phyloP scores from a whole-genome alignment of 78 protist genomes.

The Tieghemostelium lacteum region DNA sequence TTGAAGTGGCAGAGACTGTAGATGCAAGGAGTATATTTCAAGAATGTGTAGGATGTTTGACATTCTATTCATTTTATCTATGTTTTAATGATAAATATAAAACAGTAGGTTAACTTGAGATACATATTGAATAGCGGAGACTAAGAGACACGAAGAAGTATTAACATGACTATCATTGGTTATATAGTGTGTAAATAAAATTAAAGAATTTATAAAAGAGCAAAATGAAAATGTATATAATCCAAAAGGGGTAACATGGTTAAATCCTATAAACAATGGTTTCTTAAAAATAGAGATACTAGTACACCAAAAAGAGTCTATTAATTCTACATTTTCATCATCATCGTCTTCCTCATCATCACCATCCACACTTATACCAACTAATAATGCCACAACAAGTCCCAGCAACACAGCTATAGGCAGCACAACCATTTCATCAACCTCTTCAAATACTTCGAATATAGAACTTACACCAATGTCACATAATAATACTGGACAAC shows the following conservation, averaged over 20 bases:
- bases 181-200: slow-evolving; percentile 26
- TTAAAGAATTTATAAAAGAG: slow-evolving; percentile 28
- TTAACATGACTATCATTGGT: neutral
- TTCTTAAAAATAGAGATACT: slow-evolving; percentile 24
- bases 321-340: neutral
- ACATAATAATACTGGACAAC: neutral
- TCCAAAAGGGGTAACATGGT: slow-evolving; percentile 50
- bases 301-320: neutral
- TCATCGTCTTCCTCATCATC: slow-evolving; percentile 15
- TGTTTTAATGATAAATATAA: slow-evolving; percentile 59
- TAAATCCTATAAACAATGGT: slow-evolving; percentile 57
- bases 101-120: neutral
- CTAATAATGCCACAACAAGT: neutral
- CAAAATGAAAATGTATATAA: slow-evolving; percentile 54
- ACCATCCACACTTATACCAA: neutral
- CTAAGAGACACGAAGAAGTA: neutral
- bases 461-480: neutral
- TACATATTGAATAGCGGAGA: neutral
- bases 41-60: slow-evolving; percentile 63
- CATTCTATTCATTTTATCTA: slow-evolving; percentile 48
- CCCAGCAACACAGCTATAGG: neutral
- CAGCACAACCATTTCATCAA: neutral
- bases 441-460: neutral
- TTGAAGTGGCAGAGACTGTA: slow-evolving; percentile 43
- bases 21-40: slow-evolving; percentile 25